Evolutionary conservation across 2,329 filamentous ascomycete genomes (phyloP).

Genomic region (Pyricularia sp.): DNA sequence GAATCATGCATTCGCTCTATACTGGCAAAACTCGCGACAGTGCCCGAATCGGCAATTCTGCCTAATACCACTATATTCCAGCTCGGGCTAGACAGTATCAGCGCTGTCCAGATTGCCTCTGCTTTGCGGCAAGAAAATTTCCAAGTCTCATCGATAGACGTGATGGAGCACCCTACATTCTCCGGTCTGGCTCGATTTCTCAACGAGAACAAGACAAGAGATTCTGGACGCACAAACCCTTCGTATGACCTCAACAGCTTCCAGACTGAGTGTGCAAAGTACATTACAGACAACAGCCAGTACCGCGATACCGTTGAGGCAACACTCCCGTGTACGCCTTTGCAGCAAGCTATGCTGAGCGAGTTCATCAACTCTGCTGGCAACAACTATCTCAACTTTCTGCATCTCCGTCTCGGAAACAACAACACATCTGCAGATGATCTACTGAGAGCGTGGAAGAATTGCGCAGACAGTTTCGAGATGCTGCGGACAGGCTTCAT

Average conservation of each 20-base stretch:
- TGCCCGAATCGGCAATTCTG: conserved; percentile 35
- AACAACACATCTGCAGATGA: conserved; percentile 4
- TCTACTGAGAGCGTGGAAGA: conserved; percentile 46
- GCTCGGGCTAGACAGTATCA: conserved; percentile 86
- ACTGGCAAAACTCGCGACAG: conserved; percentile 44
- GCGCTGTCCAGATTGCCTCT: conserved; percentile 64
- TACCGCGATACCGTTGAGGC: conserved; percentile 29
- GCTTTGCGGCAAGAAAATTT: conserved; percentile 48
- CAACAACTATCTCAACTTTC: conserved; percentile 61
- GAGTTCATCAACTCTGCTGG: conserved; percentile 58
- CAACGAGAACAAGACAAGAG: neutral
- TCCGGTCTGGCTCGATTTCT: conserved; percentile 20
- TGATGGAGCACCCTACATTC: conserved; percentile 50
- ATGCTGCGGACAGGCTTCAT: conserved; percentile 69
- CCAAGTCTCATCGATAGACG: conserved; percentile 52
- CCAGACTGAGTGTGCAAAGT: conserved; percentile 7
- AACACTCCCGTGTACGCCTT: conserved; percentile 63
- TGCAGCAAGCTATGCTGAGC: conserved; percentile 69
- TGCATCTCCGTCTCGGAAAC: conserved; percentile 38
- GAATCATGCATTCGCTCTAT: conserved; percentile 42
- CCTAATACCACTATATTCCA: conserved; percentile 64
- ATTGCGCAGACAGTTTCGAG: conserved; percentile 40
- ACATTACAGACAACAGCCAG: neutral
- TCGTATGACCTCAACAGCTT: conserved; percentile 29
- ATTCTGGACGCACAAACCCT: neutral